phyloP scores from a whole-genome alignment of 768 basidiomycete genomes.

The Tricholoma hemisulphureum region DNA sequence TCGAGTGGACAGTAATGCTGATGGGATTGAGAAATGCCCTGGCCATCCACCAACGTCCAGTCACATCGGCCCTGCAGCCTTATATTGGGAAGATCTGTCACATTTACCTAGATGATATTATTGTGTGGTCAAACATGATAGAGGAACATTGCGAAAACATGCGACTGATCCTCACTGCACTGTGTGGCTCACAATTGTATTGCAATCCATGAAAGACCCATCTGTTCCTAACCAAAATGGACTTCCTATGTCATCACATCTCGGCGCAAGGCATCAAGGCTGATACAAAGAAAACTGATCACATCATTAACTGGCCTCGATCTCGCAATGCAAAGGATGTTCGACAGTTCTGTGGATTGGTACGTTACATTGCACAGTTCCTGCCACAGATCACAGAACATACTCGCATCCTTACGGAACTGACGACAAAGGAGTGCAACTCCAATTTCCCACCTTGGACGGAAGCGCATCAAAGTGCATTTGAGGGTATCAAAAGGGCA shows the following conservation, averaged over 20 bases:
- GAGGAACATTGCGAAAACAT: neutral
- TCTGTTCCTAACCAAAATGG: neutral
- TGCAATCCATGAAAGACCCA: neutral
- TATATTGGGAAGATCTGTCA: slow-evolving; percentile 1
- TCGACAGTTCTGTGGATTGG: slow-evolving; percentile 29
- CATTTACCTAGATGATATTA: neutral
- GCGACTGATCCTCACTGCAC: neutral
- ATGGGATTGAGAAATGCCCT: neutral
- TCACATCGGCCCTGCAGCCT: neutral
- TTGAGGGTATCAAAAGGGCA: slow-evolving; percentile 25
- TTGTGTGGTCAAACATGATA: neutral
- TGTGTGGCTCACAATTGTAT: neutral
- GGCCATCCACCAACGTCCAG: neutral
- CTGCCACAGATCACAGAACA: slow-evolving; percentile 28
- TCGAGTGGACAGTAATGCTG: no score
- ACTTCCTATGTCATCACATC: neutral
- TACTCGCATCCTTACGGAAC: slow-evolving; percentile 14
- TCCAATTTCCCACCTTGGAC: slow-evolving; percentile 27
- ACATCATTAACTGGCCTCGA: neutral
- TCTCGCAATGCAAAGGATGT: neutral
- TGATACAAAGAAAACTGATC: neutral
- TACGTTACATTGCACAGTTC: slow-evolving; percentile 27
- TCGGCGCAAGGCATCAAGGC: neutral
- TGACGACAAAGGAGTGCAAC: neutral
- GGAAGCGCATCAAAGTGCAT: slow-evolving; percentile 18